These are phyloP conservation scores for Strobilomyces dryophilus DNA, from an alignment of 768 basidiomycete species.

Conservation along the genomic window DNA sequence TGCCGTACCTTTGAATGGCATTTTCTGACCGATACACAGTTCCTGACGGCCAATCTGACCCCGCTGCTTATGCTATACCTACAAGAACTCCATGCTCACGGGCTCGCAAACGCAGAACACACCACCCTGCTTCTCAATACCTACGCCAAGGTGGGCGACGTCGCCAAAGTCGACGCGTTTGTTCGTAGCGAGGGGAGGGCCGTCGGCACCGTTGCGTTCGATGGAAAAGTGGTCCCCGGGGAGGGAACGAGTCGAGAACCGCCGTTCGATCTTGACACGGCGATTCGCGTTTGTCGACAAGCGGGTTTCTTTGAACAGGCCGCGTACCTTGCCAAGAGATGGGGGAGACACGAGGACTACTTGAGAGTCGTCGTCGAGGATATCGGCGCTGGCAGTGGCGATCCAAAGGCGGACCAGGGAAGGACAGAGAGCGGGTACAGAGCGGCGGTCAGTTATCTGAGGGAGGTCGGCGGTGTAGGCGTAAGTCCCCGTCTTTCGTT, in stretches of 20 bases:
- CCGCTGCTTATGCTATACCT: constrained; percentile 94
- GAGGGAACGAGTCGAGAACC: constrained; percentile 59
- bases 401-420: not conserved
- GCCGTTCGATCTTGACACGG: constrained; percentile 96
- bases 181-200: constrained; percentile 41
- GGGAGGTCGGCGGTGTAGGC: constrained; percentile 71
- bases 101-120: constrained; percentile 92
- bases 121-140: constrained; percentile 96
- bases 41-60: constrained; percentile 93
- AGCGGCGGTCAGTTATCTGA: constrained; percentile 79
- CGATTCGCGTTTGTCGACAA: constrained; percentile 93
- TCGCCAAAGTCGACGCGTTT: constrained; percentile 82
- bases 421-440: constrained; percentile 43
- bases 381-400: constrained; percentile 38
- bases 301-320: constrained; percentile 97
- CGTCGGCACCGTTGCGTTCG: constrained; percentile 5
- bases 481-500: constrained; percentile 43
- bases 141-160: constrained; percentile 95
- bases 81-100: constrained; percentile 87
- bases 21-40: constrained; percentile 44
- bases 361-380: constrained; percentile 94
- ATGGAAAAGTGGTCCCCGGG: constrained; percentile 19
- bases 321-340: constrained; percentile 90
- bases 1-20: not conserved
- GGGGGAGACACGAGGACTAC: constrained; percentile 89